A percentile compares a stretch with the other conserved stretches of the same genome.
These are phyloP conservation scores for Pleurotus djamor DNA, from an alignment of 768 basidiomycete species.

Conservation along the genomic window DNA sequence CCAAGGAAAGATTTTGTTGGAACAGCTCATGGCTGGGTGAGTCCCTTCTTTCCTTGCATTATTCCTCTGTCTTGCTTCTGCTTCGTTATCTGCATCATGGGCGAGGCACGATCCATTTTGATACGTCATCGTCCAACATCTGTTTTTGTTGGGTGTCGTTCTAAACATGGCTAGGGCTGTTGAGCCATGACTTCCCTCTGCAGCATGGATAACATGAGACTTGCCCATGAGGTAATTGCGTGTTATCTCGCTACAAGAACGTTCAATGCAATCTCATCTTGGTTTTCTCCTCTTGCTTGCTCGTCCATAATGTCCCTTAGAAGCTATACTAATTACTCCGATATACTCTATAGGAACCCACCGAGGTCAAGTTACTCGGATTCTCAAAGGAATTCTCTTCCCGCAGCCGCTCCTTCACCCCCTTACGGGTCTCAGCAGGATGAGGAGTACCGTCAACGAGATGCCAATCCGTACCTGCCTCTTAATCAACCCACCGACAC, in stretches of 20 bases:
- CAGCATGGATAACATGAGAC: constrained; percentile 7
- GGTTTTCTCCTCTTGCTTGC: constrained; percentile 17
- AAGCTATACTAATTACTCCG: constrained; percentile 13
- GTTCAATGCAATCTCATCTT: constrained; percentile 19
- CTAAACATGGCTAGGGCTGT: constrained; percentile 4
- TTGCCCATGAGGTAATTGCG: constrained; percentile 16
- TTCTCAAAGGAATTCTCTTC: constrained; percentile 33
- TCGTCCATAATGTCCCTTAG: constrained; percentile 15
- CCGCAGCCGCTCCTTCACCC: constrained; percentile 43
- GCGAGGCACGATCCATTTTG: background rate
- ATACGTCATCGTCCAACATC: constrained; percentile 1
- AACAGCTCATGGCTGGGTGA: constrained; percentile 82
- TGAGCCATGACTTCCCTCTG: background rate
- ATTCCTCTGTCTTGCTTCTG: background rate
- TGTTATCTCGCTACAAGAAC: constrained; percentile 22
- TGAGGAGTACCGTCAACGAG: constrained; percentile 28
- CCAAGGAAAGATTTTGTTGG: constrained; percentile 73
- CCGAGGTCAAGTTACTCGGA: constrained; percentile 53
- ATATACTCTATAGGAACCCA: constrained; percentile 32
- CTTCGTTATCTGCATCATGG: background rate
- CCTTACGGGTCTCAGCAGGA: constrained; percentile 45
- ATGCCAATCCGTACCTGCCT: constrained; percentile 34
- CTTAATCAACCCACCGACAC: constrained; percentile 40
- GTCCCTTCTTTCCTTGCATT: constrained; percentile 23
- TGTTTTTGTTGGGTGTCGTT: constrained; percentile 2